A percentile compares a stretch with the other conserved stretches of the same genome.
phyloP scores from a whole-genome alignment of 257 asterid species.

The Solanum chaucha region DNA sequence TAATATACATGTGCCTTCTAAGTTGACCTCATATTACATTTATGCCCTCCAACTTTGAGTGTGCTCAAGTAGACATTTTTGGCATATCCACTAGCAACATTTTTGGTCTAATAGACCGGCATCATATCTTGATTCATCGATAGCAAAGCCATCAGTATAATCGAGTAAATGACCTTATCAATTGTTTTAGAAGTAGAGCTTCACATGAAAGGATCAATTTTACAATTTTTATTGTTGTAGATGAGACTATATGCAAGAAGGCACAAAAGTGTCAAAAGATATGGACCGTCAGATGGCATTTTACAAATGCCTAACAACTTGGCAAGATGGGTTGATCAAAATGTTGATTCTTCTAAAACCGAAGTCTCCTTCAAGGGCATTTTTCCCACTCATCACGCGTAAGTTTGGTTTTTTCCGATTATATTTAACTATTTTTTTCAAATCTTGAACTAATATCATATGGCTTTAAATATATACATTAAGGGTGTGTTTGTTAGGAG shows the following conservation, averaged over 20 bases:
- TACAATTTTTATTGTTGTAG: neutral
- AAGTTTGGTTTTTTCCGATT: no score
- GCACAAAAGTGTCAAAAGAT: neutral
- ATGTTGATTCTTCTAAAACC: constrained; percentile 7
- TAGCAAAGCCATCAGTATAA: neutral
- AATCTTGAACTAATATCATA: no score
- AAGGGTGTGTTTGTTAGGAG: no score
- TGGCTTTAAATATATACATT: no score
- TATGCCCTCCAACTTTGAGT: no score
- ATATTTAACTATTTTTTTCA: neutral
- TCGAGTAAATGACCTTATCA: neutral
- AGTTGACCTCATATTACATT: no score
- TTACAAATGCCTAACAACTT: constrained; percentile 5
- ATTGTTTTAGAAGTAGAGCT: neutral
- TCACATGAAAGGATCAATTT: neutral
- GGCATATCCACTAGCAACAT: neutral
- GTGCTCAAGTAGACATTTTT: neutral
- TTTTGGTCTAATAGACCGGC: neutral
- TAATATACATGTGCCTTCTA: no score
- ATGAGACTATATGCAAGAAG: constrained; percentile 12
- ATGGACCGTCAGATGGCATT: constrained; percentile 12
- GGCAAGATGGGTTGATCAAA: constrained; percentile 10
- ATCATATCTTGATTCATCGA: neutral
- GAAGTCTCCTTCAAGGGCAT: constrained; percentile 2
- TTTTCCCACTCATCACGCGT: constrained; percentile 6